Percentiles rank a stretch among this genome's conserved stretches.
Evolutionary conservation across 2,329 filamentous ascomycete species (phyloP).

Genomic region (Ophiostoma tasmaniense): DNA sequence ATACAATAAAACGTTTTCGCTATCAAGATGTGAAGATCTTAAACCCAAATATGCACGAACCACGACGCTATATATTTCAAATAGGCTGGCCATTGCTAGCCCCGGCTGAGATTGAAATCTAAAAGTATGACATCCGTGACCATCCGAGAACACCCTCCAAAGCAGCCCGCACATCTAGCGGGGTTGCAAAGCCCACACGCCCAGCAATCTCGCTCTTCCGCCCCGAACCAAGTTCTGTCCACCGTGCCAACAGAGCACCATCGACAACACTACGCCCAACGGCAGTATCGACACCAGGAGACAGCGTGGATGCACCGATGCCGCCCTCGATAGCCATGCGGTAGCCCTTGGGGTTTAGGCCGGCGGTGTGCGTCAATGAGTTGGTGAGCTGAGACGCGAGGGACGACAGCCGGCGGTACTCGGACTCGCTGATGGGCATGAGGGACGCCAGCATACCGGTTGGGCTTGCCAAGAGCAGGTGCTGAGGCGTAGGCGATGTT

Average conservation of each 20-base stretch:
- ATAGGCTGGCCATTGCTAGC: not conserved
- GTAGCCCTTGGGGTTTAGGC: conserved; percentile 76
- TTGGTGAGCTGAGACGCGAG: conserved; percentile 72
- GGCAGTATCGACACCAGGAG: conserved; percentile 48
- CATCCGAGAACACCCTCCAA: conserved; percentile 55
- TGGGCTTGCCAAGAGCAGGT: conserved; percentile 23
- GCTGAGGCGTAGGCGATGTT: conserved; percentile 24
- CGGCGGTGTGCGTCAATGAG: conserved; percentile 65
- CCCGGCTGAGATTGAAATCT: not conserved
- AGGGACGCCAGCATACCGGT: conserved; percentile 72
- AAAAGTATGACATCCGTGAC: conserved; percentile 36
- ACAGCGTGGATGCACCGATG: conserved; percentile 28
- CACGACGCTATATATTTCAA: not conserved
- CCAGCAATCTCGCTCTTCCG: conserved; percentile 64
- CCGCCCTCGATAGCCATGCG: conserved; percentile 43
- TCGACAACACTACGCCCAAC: conserved; percentile 65
- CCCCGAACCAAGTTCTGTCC: conserved; percentile 66
- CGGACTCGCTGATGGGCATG: conserved; percentile 66
- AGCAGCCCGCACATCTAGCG: conserved; percentile 61
- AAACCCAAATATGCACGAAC: not conserved
- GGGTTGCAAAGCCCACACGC: conserved; percentile 58
- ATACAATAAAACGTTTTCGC: not conserved
- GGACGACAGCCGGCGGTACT: conserved; percentile 76
- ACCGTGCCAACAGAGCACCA: conserved; percentile 64
- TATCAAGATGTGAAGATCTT: not conserved